Base-by-base conservation (phyloP, 192 early-diverging fungal genomes). In the Coemansia javaensis region DNA sequence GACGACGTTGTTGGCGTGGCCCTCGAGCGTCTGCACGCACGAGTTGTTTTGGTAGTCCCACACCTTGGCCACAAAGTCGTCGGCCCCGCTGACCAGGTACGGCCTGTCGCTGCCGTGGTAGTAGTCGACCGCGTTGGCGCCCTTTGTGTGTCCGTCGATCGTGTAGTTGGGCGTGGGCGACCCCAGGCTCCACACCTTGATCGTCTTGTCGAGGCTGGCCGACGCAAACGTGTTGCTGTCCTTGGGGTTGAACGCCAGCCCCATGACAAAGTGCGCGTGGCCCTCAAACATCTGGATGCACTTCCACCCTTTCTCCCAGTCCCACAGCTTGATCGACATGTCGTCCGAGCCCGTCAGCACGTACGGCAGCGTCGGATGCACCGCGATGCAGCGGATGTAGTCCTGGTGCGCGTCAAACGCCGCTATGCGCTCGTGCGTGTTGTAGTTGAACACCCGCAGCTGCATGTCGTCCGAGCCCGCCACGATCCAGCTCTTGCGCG, bases 1-100 rank as follows among this genome's bases (percentile, higher is more conserved):
- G 13, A 82, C 90, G 5, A 94, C 93, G 56, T 99, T 97, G 40
- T 96, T 86, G 7, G 88, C 80, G 67, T 99, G 97, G 7, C 97
- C 97, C 71, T 98, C 94, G 44, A 99, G 81, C 7, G 95, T 99
- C 70, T 95, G 93, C 12, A 99, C 94, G 64, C 95, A 98, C 15
- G 91, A 91, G 73, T 96, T 98, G 82, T 97, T 99, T 62, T 98
- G 95, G 66, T 98, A 98, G 65, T 99, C 97, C 97, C 97, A 99
- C 27, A 99, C 86, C 49, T 96, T 97, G 54, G 90, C 82, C 25
- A 84, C 82, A 77, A 90, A 84, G 74, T 99, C 97, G 54, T 99
- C 97, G 16, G 90, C 97, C 11, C 90, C 93, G 32, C 86, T 89
- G 32, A 97, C 85, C 25, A 99, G 67, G 51, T 99, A 99, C 7